phyloP scores from a whole-genome alignment of 1,284 basidiomycete genomes.

The Coniferiporia weirii region DNA sequence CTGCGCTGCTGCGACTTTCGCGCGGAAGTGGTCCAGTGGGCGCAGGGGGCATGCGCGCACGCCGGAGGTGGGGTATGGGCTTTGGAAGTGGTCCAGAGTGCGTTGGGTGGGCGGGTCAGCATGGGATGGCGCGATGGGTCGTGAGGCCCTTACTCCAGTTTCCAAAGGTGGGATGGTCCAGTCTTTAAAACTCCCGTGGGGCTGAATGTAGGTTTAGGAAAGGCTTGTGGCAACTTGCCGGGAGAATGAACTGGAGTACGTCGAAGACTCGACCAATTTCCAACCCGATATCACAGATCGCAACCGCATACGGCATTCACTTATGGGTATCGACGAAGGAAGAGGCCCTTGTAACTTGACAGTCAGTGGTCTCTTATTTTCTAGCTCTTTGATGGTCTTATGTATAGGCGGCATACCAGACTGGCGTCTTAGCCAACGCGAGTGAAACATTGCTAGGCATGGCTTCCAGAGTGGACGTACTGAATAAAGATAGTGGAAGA shows the following conservation, averaged over 20 bases:
- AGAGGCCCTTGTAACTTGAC: background rate
- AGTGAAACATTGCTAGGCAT: slow-evolving; percentile 8
- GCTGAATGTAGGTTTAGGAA: slow-evolving; percentile 38
- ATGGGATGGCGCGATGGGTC: slow-evolving; percentile 63
- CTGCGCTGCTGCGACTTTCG: slow-evolving; percentile 61
- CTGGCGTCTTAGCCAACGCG: background rate
- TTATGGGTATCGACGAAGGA: slow-evolving; percentile 19
- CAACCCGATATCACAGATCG: slow-evolving; percentile 64
- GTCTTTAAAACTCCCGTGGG: too few relatives aligned
- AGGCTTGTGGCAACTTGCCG: slow-evolving; percentile 72
- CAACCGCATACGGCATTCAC: slow-evolving; percentile 57
- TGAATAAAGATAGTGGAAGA: background rate
- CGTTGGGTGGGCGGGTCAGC: slow-evolving; percentile 40
- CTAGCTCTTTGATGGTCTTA: background rate
- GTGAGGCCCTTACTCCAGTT: slow-evolving; percentile 62
- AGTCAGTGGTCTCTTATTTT: background rate
- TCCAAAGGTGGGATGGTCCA: slow-evolving; percentile 47
- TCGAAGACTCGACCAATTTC: slow-evolving; percentile 64
- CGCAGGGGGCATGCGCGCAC: slow-evolving; percentile 57
- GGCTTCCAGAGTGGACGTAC: background rate
- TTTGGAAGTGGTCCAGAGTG: slow-evolving; percentile 26
- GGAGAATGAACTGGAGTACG: slow-evolving; percentile 51
- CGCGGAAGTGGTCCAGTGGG: slow-evolving; percentile 50
- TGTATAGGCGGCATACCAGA: background rate
- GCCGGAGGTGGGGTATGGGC: slow-evolving; percentile 75